Percentiles rank a stretch among this genome's conserved stretches.
Conservation (phyloP, 225 moss, liverwort and hornwort species). For the Marchantia paleacea region DNA sequence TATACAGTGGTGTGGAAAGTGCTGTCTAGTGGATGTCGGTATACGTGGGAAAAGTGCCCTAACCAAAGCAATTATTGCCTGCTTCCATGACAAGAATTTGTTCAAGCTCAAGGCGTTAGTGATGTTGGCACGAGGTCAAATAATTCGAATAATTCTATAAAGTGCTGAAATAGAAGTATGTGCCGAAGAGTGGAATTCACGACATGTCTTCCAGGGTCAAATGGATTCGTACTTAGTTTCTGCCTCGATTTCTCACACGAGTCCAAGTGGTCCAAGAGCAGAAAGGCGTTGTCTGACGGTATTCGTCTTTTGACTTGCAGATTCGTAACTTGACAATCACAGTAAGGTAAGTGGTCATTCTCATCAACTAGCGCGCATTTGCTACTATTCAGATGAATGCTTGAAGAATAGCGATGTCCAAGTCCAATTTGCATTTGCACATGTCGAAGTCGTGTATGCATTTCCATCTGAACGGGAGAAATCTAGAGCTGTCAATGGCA, state of each 20-base stretch:
- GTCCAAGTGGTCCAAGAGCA: no score
- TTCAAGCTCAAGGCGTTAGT: no score
- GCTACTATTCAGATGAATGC: background rate
- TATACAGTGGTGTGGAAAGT: background rate
- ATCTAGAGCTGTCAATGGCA: background rate
- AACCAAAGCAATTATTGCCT: background rate
- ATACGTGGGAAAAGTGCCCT: background rate
- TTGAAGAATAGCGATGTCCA: no score
- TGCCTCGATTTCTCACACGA: background rate
- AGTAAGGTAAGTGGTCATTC: slow-evolving; percentile 49
- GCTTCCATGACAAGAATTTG: background rate
- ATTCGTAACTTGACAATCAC: slow-evolving; percentile 94
- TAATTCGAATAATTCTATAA: no score
- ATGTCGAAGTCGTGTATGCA: background rate
- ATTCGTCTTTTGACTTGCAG: slow-evolving; percentile 26
- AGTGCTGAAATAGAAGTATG: background rate
- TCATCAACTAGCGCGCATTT: background rate
- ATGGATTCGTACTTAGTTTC: background rate
- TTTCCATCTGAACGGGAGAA: background rate
- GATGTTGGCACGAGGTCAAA: no score
- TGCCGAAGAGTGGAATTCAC: background rate
- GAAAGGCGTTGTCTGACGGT: background rate
- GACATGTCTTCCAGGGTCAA: background rate
- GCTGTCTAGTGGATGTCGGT: background rate
- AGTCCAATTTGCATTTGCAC: no score